phyloP scores from a whole-genome alignment of 2,329 filamentous ascomycete genomes.

The Colletotrichum kahawae region DNA sequence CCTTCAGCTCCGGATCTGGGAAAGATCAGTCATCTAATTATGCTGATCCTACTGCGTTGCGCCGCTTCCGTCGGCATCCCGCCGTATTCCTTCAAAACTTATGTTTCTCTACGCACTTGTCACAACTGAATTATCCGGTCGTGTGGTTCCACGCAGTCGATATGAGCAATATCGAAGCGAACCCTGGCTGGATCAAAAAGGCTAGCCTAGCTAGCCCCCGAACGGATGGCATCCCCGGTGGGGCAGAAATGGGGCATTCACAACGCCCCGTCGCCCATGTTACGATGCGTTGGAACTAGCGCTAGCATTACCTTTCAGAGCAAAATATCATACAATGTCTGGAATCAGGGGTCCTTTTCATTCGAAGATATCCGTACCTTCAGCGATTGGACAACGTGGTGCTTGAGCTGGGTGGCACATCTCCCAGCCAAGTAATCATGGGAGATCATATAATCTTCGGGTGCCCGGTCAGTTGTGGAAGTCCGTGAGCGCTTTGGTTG shows the following conservation, averaged over 20 bases:
- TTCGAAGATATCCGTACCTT: not conserved
- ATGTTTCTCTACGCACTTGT: not conserved
- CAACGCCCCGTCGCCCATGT: not conserved
- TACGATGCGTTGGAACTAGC: not conserved
- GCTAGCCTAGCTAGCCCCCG: not conserved
- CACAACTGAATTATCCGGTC: not conserved
- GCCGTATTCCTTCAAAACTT: not conserved
- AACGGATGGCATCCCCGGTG: not conserved
- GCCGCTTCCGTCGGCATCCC: not conserved
- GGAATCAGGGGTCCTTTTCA: not conserved
- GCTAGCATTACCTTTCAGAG: not conserved
- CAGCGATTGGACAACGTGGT: not conserved
- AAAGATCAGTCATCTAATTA: not conserved
- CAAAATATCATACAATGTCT: not conserved
- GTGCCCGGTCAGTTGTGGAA: not conserved
- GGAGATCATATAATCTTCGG: not conserved
- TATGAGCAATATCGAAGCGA: not conserved
- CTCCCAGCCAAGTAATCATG: not conserved
- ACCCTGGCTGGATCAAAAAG: not conserved
- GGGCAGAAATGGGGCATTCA: not conserved
- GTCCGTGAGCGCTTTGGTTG: not conserved
- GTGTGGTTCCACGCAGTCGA: not conserved
- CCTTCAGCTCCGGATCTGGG: not conserved
- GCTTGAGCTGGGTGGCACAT: not conserved
- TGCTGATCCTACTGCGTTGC: not conserved